Evolutionary conservation across 805 yeast species (phyloP).

Genomic region (Wickerhamiella occidentalis): DNA sequence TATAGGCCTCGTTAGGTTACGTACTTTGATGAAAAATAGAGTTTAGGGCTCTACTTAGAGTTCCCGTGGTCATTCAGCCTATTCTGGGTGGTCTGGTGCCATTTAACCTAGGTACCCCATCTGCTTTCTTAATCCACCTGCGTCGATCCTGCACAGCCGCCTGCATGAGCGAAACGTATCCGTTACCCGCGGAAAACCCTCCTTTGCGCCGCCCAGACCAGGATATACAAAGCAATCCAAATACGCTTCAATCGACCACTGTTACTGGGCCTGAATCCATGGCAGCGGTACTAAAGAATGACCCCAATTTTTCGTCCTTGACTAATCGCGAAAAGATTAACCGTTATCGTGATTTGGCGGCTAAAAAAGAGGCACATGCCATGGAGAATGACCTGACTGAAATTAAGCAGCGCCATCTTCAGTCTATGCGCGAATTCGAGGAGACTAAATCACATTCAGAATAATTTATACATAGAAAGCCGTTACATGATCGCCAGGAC

Average conservation of each 20-base stretch:
- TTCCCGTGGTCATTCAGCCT: too few species aligned
- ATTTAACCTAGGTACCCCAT: too few species aligned
- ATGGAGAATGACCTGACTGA: background rate
- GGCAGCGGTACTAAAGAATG: background rate
- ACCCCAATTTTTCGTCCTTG: background rate
- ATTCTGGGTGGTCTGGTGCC: too few species aligned
- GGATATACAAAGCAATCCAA: background rate
- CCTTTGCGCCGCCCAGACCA: background rate
- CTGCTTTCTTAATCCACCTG: background rate
- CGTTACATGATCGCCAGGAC: conserved; percentile 3
- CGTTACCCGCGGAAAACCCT: background rate
- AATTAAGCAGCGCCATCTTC: background rate
- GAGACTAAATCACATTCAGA: too few species aligned
- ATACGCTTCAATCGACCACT: background rate
- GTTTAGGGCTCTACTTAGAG: too few species aligned
- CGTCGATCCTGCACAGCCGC: background rate
- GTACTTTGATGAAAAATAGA: too few species aligned
- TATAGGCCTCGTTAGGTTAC: too few species aligned
- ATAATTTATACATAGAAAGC: too few species aligned
- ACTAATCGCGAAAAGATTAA: background rate
- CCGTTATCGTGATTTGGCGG: background rate
- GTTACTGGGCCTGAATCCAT: background rate
- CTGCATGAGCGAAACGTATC: background rate
- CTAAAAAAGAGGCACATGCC: background rate
- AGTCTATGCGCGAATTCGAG: background rate